Evolutionary conservation across 768 basidiomycete genomes (phyloP), one percentile per base, ranked within the genome.

Genomic region (Tephrocybe sp.): DNA sequence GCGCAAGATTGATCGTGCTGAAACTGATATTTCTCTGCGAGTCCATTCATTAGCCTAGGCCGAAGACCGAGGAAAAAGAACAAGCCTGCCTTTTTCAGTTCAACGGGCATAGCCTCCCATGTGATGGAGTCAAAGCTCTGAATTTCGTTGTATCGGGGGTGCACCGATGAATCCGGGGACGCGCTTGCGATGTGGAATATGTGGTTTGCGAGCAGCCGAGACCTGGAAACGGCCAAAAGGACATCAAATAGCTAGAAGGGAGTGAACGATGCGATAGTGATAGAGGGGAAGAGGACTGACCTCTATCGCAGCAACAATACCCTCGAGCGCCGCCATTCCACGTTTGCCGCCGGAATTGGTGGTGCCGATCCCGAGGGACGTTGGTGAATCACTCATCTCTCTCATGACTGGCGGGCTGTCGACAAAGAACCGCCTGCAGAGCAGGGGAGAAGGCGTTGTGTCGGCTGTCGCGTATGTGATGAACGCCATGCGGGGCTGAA

Each of bases 311-410:
- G 86, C 83, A 12, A 86, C 83, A 11, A 88, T 64, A 7, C 84
- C 88, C 51, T 90, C 88, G 6, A 90, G 67, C 3, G 84, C 83
- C 23, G 85, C 84, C 78, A 88, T 76, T 1, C 86, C 86, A 50
- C 61, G 65, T 24, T 64, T 64, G 1, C 74, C 75, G 5, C 77
- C 78, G 7, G 74, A 74, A 39, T 71, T 73, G 1, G 80, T 80
- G 51, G 73, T 68, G 3, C 86, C 86, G 15, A 89, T 71, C 2
- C 84, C 86, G 5, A 85, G 66, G 26, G 73, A 75, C 10, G 61
- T 56, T 4, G 65, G 63, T 3, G 77, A 73, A 0, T 81, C 75
- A 12, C 69, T 70, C 53, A 86, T 67, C 44, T 79, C 73, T 47
- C 69, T 73, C 3, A 71, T 62, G 33, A 84, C 68, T 3, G 60